Evolutionary conservation across 768 basidiomycete species (phyloP).

Genomic region (Dacryopinax primogenitus): DNA sequence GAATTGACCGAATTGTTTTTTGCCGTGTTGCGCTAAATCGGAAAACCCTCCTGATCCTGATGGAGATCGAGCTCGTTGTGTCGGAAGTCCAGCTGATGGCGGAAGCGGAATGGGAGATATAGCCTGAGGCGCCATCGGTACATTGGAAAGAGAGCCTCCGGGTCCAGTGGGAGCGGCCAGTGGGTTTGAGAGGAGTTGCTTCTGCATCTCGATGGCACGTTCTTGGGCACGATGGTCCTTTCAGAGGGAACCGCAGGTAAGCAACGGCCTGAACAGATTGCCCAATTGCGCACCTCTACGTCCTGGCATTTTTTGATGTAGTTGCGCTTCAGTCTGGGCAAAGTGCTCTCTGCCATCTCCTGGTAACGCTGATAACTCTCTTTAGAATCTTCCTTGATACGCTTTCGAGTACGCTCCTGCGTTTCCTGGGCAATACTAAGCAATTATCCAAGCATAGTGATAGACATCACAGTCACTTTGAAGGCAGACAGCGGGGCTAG

Average conservation of each 20-base stretch:
- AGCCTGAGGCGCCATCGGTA: slow-evolving; percentile 26
- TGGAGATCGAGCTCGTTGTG: slow-evolving; percentile 58
- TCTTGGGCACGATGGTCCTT: slow-evolving; percentile 27
- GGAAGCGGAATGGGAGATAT: slow-evolving; percentile 52
- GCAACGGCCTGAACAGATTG: neutral
- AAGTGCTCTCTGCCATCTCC: slow-evolving; percentile 64
- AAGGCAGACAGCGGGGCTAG: slow-evolving; percentile 52
- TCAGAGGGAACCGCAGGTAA: neutral
- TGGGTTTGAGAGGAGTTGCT: slow-evolving; percentile 21
- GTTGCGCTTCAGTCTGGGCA: slow-evolving; percentile 65
- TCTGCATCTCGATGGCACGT: slow-evolving; percentile 25
- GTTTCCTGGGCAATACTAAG: slow-evolving; percentile 45
- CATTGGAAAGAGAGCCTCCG: neutral
- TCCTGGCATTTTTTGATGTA: slow-evolving; percentile 81
- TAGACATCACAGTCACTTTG: slow-evolving; percentile 35
- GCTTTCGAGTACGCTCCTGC: slow-evolving; percentile 81
- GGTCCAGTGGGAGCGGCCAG: slow-evolving; percentile 7
- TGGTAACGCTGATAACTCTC: slow-evolving; percentile 60
- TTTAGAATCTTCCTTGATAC: slow-evolving; percentile 83
- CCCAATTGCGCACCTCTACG: slow-evolving; percentile 63
- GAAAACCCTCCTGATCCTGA: slow-evolving; percentile 70
- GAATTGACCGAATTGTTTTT: slow-evolving; percentile 73
- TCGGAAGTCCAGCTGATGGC: neutral
- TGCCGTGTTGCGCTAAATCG: slow-evolving; percentile 82
- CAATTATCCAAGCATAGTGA: neutral